Conservation (phyloP, 2,329 filamentous ascomycete genomes). For the Colletotrichum kahawae region DNA sequence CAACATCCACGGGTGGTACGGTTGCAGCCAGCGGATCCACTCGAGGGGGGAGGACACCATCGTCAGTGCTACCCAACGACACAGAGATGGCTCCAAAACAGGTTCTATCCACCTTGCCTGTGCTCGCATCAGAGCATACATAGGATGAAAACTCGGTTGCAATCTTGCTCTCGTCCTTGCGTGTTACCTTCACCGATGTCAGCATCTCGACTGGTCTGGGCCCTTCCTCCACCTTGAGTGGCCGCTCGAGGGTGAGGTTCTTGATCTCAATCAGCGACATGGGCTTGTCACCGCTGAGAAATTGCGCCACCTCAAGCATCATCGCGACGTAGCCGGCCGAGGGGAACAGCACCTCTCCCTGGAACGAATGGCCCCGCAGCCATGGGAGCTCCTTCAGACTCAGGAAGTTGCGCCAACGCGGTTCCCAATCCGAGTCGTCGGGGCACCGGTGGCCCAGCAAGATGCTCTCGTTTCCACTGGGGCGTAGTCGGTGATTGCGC, state of each 20-base stretch:
- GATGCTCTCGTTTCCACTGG: background rate
- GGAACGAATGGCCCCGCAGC: slow-evolving; percentile 50
- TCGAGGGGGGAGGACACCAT: background rate
- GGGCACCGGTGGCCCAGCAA: background rate
- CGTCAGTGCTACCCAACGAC: background rate
- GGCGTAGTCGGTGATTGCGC: slow-evolving; percentile 15
- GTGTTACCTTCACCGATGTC: background rate
- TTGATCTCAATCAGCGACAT: background rate
- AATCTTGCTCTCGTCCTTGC: background rate
- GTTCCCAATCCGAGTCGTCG: background rate
- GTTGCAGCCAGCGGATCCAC: background rate
- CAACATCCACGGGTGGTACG: background rate
- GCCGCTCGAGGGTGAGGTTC: background rate
- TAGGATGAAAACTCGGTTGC: background rate
- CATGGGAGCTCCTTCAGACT: slow-evolving; percentile 43
- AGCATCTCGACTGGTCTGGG: background rate
- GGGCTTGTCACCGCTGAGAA: background rate
- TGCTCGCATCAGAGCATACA: background rate
- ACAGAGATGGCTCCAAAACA: background rate
- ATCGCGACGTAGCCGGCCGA: slow-evolving; percentile 38
- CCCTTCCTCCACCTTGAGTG: background rate
- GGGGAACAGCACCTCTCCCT: slow-evolving; percentile 46
- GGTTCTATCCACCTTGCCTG: background rate
- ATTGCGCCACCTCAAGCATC: slow-evolving; percentile 15
- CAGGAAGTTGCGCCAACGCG: slow-evolving; percentile 15